These are phyloP conservation scores for Stephania japonica DNA, from an alignment of 164 flowering plant species.

Conservation along the genomic window DNA sequence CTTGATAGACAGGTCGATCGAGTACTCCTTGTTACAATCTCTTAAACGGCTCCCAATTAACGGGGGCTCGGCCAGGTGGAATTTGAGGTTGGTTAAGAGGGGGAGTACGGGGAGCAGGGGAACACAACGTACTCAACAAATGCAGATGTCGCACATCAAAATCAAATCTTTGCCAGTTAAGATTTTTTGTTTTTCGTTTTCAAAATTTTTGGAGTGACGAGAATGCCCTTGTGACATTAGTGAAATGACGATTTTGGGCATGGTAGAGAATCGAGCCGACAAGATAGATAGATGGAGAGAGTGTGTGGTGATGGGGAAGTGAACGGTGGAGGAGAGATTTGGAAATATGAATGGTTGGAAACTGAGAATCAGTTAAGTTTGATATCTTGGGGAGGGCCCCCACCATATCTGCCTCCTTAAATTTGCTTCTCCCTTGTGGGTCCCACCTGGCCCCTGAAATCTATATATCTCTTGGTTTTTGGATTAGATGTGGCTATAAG, in stretches of 20 bases:
- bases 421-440: neutral
- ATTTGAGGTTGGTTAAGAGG: neutral
- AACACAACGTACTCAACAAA: neutral
- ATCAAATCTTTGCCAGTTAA: constrained; percentile 8
- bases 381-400: constrained; percentile 5
- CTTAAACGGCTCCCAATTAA: neutral
- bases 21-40: neutral
- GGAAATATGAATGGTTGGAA: neutral
- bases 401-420: constrained; percentile 4
- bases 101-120: neutral
- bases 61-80: neutral
- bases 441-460: neutral
- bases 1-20: neutral
- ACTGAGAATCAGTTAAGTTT: neutral
- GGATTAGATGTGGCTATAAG: constrained; percentile 6
- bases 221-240: neutral
- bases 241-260: neutral
- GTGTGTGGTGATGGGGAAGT: neutral
- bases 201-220: neutral
- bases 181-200: constrained; percentile 1
- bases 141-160: neutral
- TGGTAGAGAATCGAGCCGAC: constrained; percentile 4
- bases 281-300: neutral
- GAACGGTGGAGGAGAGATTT: neutral
- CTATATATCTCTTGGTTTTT: constrained; percentile 12